phyloP scores from a whole-genome alignment of 2,329 filamentous ascomycete genomes.

The Tolypocladium pustulatum region DNA sequence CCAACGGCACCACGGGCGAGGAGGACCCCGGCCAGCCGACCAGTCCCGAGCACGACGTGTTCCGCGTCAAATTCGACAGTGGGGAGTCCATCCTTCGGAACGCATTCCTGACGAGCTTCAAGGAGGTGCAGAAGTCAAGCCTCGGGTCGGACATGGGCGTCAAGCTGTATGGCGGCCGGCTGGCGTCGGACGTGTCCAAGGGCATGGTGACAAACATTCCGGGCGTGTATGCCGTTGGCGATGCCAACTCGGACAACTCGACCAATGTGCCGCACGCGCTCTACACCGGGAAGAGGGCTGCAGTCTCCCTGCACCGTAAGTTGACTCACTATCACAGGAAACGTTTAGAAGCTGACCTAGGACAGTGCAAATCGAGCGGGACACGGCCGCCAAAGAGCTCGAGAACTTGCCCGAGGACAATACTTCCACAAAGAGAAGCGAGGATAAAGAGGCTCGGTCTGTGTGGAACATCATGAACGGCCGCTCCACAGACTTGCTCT shows the following conservation, averaged over 20 bases:
- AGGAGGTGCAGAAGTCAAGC: conserved; percentile 33
- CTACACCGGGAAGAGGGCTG: conserved; percentile 46
- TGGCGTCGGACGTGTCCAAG: conserved; percentile 28
- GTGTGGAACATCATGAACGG: conserved; percentile 38
- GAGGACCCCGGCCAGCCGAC: conserved; percentile 30
- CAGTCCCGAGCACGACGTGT: conserved; percentile 40
- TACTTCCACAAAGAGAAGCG: conserved; percentile 15
- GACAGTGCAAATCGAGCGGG: conserved; percentile 29
- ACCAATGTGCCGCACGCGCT: conserved; percentile 54
- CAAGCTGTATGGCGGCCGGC: conserved; percentile 28
- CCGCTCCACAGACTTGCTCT: conserved; percentile 28
- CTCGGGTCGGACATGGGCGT: conserved; percentile 39
- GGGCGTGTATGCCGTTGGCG: conserved; percentile 48
- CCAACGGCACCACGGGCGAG: conserved; percentile 22
- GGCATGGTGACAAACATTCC: conserved; percentile 39
- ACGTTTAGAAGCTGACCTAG: neutral
- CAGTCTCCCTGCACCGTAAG: conserved; percentile 47
- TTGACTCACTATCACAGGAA: conserved; percentile 5
- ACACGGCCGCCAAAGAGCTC: conserved; percentile 24
- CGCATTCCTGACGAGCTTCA: conserved; percentile 41
- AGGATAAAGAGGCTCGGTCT: conserved; percentile 23
- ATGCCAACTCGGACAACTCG: conserved; percentile 47
- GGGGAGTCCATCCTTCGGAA: conserved; percentile 33
- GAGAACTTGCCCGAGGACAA: conserved; percentile 12
- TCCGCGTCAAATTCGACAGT: conserved; percentile 40